Evolutionary conservation across 345 rosid species (phyloP).

Genomic region (Dipteronia dyeriana): DNA sequence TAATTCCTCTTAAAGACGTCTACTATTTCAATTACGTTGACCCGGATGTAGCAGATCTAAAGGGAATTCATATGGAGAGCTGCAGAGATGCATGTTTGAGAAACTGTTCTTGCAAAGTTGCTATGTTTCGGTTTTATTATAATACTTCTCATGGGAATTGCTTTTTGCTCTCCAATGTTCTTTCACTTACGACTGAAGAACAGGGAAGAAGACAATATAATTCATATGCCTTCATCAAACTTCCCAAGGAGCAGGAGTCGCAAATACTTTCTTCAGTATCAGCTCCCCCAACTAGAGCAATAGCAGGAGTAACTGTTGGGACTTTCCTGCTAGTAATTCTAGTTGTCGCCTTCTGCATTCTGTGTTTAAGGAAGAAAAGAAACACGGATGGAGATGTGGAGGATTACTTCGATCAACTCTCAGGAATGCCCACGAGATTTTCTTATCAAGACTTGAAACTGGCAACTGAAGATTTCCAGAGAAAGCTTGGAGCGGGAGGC

Average conservation of each 20-base stretch:
- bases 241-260: too few species aligned
- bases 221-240: neutral
- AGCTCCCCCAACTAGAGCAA: neutral
- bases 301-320: neutral
- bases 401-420: neutral
- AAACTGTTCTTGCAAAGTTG: neutral
- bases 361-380: neutral
- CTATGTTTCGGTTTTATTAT: neutral
- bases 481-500: neutral
- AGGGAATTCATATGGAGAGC: too few species aligned
- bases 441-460: neutral
- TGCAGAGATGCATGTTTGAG: neutral
- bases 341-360: neutral
- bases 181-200: neutral
- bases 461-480: neutral
- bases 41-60: neutral
- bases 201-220: accelerated
- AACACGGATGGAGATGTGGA: neutral
- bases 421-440: neutral
- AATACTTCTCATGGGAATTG: neutral
- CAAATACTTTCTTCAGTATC: too few species aligned
- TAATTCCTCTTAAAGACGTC: neutral
- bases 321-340: neutral
- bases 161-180: neutral
- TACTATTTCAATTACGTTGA: neutral